Conservation (phyloP, 2,329 filamentous ascomycete genomes). For the Triangularia verruculosa region DNA sequence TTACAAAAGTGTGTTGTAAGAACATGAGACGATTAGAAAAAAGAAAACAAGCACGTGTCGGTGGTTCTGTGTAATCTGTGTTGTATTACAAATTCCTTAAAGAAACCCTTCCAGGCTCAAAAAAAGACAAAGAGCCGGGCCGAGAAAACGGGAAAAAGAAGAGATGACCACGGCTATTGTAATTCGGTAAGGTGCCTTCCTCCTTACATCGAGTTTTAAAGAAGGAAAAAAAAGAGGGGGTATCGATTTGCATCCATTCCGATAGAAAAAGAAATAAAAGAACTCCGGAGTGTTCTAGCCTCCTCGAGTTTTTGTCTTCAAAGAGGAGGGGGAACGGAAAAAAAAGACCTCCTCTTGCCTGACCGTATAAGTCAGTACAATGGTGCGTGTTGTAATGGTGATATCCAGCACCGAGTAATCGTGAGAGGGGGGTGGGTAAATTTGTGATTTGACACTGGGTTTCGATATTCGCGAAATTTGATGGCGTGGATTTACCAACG, state of each 20-base stretch:
- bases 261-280: constrained; percentile 9
- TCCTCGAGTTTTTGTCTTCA: constrained; percentile 1
- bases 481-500: not conserved
- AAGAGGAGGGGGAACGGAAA: constrained; percentile 4
- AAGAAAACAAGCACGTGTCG: not conserved
- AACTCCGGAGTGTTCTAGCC: not conserved
- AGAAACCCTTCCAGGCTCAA: not conserved
- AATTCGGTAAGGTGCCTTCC: not conserved
- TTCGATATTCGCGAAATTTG: not conserved
- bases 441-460: not conserved
- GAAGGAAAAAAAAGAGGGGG: constrained; percentile 13
- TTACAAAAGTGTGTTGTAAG: not conserved
- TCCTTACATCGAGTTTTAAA: not conserved
- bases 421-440: not conserved
- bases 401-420: not conserved
- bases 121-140: not conserved
- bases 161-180: not conserved
- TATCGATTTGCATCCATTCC: constrained; percentile 24
- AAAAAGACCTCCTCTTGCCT: not conserved
- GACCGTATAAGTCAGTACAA: not conserved
- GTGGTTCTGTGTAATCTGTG: not conserved
- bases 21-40: not conserved
- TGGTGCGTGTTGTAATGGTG: not conserved
- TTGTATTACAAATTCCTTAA: constrained; percentile 1
- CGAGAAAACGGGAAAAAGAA: not conserved